Evolutionary conservation across 2,329 filamentous ascomycete genomes (phyloP).

Genomic region (Talaromyces sp.): DNA sequence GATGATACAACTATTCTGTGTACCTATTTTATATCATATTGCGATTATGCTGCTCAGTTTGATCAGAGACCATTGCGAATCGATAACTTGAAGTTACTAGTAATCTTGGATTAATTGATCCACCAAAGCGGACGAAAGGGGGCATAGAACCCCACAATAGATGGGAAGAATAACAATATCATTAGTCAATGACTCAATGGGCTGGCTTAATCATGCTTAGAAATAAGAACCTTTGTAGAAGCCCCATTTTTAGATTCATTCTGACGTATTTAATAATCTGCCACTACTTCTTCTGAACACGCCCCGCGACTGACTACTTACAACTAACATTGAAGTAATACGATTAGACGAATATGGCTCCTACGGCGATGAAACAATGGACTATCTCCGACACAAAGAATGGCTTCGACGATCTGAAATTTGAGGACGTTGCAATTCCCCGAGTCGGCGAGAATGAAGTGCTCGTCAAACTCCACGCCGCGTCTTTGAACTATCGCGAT

Average conservation of each 20-base stretch:
- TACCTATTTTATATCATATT: too few species aligned
- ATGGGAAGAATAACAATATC: neutral
- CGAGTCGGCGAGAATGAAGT: conserved; percentile 66
- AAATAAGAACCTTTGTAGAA: neutral
- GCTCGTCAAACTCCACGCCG: conserved; percentile 59
- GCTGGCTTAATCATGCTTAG: neutral
- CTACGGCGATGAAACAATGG: conserved; percentile 53
- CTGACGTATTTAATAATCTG: neutral
- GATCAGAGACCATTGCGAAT: too few species aligned
- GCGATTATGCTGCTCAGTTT: too few species aligned
- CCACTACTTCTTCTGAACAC: neutral
- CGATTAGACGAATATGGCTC: conserved; percentile 15
- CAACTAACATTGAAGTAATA: neutral
- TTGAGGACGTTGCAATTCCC: conserved; percentile 52
- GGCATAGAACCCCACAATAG: neutral
- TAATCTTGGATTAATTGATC: neutral
- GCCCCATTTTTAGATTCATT: neutral
- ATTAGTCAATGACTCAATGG: neutral
- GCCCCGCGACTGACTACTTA: neutral
- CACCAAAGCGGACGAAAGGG: neutral
- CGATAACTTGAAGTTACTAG: too few species aligned
- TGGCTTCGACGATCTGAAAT: conserved; percentile 58
- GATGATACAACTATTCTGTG: neutral
- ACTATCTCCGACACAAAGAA: conserved; percentile 45
- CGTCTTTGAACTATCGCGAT: conserved; percentile 49